Percentiles rank a stretch among this genome's conserved stretches.
Evolutionary conservation across 148 eudicot genomes (phyloP).

Genomic region (Oxyria digyna): DNA sequence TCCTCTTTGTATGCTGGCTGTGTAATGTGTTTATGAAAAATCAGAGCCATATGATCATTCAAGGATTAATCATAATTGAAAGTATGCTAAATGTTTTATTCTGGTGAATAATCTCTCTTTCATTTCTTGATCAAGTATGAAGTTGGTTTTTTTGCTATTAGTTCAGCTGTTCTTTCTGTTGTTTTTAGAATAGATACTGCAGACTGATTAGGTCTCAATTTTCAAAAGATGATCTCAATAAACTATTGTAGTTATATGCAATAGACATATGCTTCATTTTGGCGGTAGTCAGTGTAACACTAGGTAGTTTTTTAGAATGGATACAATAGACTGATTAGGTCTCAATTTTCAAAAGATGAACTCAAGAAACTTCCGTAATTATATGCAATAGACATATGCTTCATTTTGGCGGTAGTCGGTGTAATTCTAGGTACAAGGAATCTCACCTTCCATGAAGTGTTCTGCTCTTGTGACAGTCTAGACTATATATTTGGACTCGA

Average conservation of each 20-base stretch:
- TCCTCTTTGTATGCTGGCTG: neutral
- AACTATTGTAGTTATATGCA: neutral
- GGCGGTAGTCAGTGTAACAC: too few species aligned
- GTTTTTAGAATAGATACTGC: neutral
- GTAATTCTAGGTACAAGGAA: neutral
- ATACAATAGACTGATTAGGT: neutral
- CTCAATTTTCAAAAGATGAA: neutral
- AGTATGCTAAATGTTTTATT: neutral
- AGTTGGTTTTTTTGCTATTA: neutral
- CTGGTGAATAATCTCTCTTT: neutral
- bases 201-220: neutral
- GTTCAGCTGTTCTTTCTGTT: neutral
- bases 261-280: neutral
- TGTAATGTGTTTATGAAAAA: neutral
- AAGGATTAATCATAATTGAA: neutral
- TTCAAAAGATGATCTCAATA: neutral
- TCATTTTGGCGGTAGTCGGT: neutral
- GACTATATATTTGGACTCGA: neutral
- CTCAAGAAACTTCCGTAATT: neutral
- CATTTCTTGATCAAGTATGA: neutral
- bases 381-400: neutral
- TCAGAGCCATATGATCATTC: neutral
- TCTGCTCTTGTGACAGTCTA: neutral
- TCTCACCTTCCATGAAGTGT: neutral
- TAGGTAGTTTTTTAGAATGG: neutral